Base-by-base conservation (phyloP, 2,329 filamentous ascomycete species). In the Trichoderma sp. region DNA sequence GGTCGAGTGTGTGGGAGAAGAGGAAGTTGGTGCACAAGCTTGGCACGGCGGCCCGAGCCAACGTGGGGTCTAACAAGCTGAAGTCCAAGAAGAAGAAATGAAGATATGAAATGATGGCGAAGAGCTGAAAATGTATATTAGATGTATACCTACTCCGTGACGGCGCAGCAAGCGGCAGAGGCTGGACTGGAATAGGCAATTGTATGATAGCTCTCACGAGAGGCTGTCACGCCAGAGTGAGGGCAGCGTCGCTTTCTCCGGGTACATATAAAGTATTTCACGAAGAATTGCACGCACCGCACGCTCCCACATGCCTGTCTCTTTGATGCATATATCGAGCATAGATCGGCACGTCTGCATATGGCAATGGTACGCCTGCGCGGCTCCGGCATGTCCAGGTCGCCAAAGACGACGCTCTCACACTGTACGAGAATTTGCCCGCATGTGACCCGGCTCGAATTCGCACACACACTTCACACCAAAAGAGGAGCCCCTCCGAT, bases 1-100 rank as follows among this genome's bases (percentile, higher is more conserved):
- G 86, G 72, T 96, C 92, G 69, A 75, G 78, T 26, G 89, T 92
- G 54, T 99, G 95, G 95, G 92, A 96, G 48, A 89, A 87, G 82
- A 85, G 95, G 71, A 83, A 85, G 69, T 79, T 82, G 68, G 79
- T 96, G 64, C 95, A 99, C 79, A 96, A 93, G 85, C 78, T 89
- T 71, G 93, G 87, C 68, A 92, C 93, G 43, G 84, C 87, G 30
- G 86, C 90, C 28, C 85, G 95, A 79, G 89, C 90, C 41, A 98
- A 97, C 74, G 71, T 88, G 71, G 77, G 70, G 41, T 78, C 73
- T n/a, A 74, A 71, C 69, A 76, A 80, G 68, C 72, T 75, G 10
- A 75, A 70, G 55, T 66, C 71, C 41, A 78, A 74, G 72, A 78
- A 74, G 73, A 78, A 72, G 71, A 75, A 72, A 71, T 75, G 56